Percentiles rank a stretch among this genome's conserved stretches.
Evolutionary conservation across 2,329 filamentous ascomycete genomes (phyloP).

Genomic region (Arthroderma sp.): DNA sequence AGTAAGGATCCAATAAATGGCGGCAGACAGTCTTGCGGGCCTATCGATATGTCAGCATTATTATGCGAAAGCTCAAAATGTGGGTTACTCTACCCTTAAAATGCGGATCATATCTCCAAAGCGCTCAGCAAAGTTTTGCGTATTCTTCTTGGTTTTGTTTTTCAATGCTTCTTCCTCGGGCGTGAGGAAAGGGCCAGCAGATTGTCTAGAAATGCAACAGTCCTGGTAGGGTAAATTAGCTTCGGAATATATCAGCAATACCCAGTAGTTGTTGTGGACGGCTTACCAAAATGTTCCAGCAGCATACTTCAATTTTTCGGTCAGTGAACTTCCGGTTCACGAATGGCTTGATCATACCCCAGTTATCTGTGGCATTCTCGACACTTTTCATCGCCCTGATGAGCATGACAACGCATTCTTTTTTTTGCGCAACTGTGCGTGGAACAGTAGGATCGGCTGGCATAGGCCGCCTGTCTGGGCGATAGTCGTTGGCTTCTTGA

Average conservation of each 20-base stretch:
- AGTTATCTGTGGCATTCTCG: conserved; percentile 21
- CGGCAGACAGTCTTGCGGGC: conserved; percentile 31
- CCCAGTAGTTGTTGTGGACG: background rate
- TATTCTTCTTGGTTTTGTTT: conserved; percentile 14
- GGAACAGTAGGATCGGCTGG: conserved; percentile 22
- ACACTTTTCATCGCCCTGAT: conserved; percentile 25
- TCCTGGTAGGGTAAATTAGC: conserved; percentile 15
- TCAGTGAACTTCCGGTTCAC: conserved; percentile 17
- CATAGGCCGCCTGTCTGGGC: conserved; percentile 7
- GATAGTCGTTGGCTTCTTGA: conserved; percentile 16
- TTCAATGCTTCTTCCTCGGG: conserved; percentile 18
- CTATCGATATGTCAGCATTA: conserved; percentile 10
- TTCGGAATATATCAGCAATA: background rate
- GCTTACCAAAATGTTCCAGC: conserved; percentile 25
- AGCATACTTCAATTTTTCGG: conserved; percentile 21
- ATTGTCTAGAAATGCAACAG: conserved; percentile 19
- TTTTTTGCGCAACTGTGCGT: conserved; percentile 13
- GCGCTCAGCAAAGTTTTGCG: conserved; percentile 8
- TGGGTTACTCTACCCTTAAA: conserved; percentile 13
- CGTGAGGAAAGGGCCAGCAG: conserved; percentile 19
- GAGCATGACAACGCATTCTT: conserved; percentile 22
- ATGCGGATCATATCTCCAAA: conserved; percentile 16
- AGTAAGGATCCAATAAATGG: conserved; percentile 27
- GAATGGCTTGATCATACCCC: conserved; percentile 25
- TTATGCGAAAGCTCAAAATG: background rate